These are phyloP conservation scores for Tetraselmis striata DNA, from an alignment of 139 green algal species.

Conservation along the genomic window DNA sequence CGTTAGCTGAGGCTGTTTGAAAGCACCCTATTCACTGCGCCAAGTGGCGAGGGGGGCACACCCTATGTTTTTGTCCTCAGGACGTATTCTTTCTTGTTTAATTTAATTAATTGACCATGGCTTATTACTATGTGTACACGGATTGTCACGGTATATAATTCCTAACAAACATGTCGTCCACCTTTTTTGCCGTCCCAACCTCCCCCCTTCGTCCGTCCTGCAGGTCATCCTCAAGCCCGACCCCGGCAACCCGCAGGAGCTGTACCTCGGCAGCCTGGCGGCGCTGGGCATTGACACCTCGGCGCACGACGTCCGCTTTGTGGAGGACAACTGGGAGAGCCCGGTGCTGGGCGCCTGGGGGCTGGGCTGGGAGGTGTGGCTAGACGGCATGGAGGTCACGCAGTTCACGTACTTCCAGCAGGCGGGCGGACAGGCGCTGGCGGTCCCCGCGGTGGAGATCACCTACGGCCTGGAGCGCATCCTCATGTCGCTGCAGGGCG, in stretches of 20 bases:
- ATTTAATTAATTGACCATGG: neutral
- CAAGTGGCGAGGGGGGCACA: too few species aligned
- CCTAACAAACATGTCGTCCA: too few species aligned
- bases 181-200: neutral
- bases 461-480: slow-evolving; percentile 98
- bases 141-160: too few species aligned
- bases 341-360: slow-evolving; percentile 95
- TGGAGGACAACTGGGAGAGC: slow-evolving; percentile 99
- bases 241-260: slow-evolving; percentile 92
- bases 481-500: slow-evolving; percentile 88
- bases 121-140: too few species aligned
- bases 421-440: slow-evolving; percentile 62
- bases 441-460: slow-evolving; percentile 89
- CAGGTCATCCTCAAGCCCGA: slow-evolving; percentile 98
- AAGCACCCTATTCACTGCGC: too few species aligned
- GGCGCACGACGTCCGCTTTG: slow-evolving; percentile 88
- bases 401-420: slow-evolving; percentile 97
- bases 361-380: slow-evolving; percentile 95
- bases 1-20: too few species aligned
- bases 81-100: neutral
- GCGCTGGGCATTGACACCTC: slow-evolving; percentile 84
- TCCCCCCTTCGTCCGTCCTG: neutral
- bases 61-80: neutral
- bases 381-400: slow-evolving; percentile 97
- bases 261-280: slow-evolving; percentile 87